Evolutionary conservation across 2,329 filamentous ascomycete genomes (phyloP).

Genomic region (Penicillium sclerotigenum): DNA sequence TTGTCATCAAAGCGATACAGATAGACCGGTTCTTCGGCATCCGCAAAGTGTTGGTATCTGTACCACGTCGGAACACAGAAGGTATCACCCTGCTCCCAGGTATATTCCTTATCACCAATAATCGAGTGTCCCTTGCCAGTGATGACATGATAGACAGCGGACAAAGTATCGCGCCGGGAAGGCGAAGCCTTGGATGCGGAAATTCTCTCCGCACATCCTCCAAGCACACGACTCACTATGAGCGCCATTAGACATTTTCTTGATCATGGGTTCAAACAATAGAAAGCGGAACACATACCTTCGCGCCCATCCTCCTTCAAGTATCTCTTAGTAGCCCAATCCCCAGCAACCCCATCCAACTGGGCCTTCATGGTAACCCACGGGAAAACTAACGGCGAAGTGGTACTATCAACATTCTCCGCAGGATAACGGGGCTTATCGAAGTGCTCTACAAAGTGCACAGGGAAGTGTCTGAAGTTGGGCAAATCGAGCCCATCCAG

Average conservation of each 20-base stretch:
- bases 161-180: slow-evolving; percentile 49
- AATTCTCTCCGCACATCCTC: slow-evolving; percentile 49
- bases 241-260: slow-evolving; percentile 3
- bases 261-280: not conserved
- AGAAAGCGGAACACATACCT: slow-evolving; percentile 19
- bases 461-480: slow-evolving; percentile 49
- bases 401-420: slow-evolving; percentile 40
- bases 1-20: slow-evolving; percentile 55
- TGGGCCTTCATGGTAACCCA: slow-evolving; percentile 47
- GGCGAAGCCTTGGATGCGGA: slow-evolving; percentile 38
- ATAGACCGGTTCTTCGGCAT: slow-evolving; percentile 41
- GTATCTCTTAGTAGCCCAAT: slow-evolving; percentile 35
- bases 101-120: slow-evolving; percentile 39
- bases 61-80: slow-evolving; percentile 57
- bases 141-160: slow-evolving; percentile 54
- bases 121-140: slow-evolving; percentile 44
- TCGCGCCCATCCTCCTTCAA: slow-evolving; percentile 35
- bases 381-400: slow-evolving; percentile 48
- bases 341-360: slow-evolving; percentile 37
- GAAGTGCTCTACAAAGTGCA: slow-evolving; percentile 56
- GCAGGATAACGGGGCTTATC: slow-evolving; percentile 50
- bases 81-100: slow-evolving; percentile 53
- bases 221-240: slow-evolving; percentile 48
- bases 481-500: slow-evolving; percentile 57
- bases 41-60: slow-evolving; percentile 48